Evolutionary conservation across 2,329 filamentous ascomycete genomes (phyloP), one percentile per base, ranked within the genome.

Genomic region (Penicillium verrucosum): DNA sequence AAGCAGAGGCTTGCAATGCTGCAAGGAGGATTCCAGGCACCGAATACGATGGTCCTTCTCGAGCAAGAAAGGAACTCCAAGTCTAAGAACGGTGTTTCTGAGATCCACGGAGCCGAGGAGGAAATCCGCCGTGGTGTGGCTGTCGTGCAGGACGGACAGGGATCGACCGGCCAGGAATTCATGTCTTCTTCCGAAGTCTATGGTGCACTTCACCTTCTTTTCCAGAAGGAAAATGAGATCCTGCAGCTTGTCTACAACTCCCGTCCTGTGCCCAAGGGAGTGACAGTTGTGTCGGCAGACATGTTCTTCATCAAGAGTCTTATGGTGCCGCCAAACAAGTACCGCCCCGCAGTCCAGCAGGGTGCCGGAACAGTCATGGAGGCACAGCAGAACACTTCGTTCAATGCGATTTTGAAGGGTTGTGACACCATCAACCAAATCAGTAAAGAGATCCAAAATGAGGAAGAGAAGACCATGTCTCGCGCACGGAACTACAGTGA

Each of bases 291-390:
- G n/a, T 85, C 80, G 2, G 85, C 90, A 1, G 89, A 96, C 64
- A 96, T 97, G 87, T 97, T 99, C 77, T 99, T 99, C 76, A 81
- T 97, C 55, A 87, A 89, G 55, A 88, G 86, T 36, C 79, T 99
- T 51, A 80, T 97, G 14, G 91, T 99, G 0, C 92, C 95, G 2
- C 94, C 94, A 2, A 99, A 96, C 72, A 89, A 87, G 66, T 99
- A 89, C 73, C 87, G 94, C 40, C 92, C 94, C 12, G 91, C 95
- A 71, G 90, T 92, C 10, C 84, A 86, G 58, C 92, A 90, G 30
- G 90, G 91, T 43, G 85, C 88, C 36, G 86, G 88, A 42, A 86
- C 92, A 53, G 89, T 97, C 61, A 85, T 91, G 27, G 94, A 99
- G 73, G 88, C 90, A 3, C 86, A 92, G 65, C 90, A 96, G 72